These are phyloP conservation scores for Hypomyces perniciosus DNA, from an alignment of 2,329 filamentous ascomycete genomes.

Conservation along the genomic window DNA sequence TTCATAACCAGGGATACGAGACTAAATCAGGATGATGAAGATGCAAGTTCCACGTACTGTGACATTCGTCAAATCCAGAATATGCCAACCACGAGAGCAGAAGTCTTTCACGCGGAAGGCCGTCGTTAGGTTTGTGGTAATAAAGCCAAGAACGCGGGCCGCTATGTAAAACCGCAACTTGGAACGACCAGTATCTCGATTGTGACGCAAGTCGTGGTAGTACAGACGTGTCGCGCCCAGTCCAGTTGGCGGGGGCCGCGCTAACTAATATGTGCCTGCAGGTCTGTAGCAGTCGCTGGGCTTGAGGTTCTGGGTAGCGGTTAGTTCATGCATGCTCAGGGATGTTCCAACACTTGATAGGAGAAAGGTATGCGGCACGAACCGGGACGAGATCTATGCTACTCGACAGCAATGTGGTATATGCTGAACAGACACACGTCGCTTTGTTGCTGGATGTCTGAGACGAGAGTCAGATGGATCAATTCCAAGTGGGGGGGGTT, in stretches of 20 bases:
- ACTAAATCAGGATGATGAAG: too few relatives aligned
- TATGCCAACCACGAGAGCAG: too few relatives aligned
- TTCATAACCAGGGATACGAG: too few relatives aligned
- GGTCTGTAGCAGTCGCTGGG: neutral
- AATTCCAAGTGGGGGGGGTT: neutral
- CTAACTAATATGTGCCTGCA: neutral
- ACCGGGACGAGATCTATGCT: neutral
- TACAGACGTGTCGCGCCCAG: neutral
- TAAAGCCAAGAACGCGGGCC: neutral
- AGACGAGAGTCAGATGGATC: neutral
- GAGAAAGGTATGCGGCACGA: constrained; percentile 4
- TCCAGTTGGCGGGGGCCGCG: neutral
- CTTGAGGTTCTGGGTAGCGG: constrained; percentile 4
- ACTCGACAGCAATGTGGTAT: too few relatives aligned
- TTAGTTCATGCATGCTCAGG: constrained; percentile 12
- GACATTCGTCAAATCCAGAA: neutral
- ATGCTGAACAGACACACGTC: too few relatives aligned
- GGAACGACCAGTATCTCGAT: neutral
- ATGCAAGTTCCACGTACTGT: neutral
- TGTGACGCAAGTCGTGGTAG: neutral
- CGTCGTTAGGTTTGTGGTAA: neutral
- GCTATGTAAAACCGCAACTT: neutral
- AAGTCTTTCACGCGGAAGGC: too few relatives aligned
- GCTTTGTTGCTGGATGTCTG: neutral
- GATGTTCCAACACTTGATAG: constrained; percentile 7